These are phyloP conservation scores for Stramenopiles sp. DNA, from an alignment of 352 stramenopile genomes.

Conservation along the genomic window DNA sequence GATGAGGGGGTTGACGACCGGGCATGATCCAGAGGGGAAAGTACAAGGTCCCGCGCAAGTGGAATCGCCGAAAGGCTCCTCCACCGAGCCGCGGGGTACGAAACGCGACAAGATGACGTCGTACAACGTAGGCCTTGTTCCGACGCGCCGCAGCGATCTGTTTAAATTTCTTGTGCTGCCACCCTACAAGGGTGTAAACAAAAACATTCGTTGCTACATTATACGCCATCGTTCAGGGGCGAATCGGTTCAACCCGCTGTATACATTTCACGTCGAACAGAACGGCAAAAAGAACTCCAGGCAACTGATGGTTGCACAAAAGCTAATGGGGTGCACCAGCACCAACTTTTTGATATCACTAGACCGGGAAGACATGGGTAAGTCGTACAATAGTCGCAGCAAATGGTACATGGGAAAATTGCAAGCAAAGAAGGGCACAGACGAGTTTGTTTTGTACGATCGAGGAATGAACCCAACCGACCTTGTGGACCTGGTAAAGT, in stretches of 20 bases:
- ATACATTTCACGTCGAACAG: not conserved
- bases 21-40: no score
- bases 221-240: not conserved
- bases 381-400: slow-evolving; percentile 47
- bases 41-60: no score
- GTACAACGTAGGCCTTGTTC: not conserved
- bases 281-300: not conserved
- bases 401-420: slow-evolving; percentile 63
- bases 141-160: not conserved
- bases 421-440: slow-evolving; percentile 38
- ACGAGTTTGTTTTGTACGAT: slow-evolving; percentile 60
- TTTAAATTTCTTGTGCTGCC: not conserved
- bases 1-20: not conserved
- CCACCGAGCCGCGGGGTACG: not conserved
- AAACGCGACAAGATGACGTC: not conserved
- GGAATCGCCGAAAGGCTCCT: not conserved
- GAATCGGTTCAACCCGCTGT: not conserved
- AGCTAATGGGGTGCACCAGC: not conserved
- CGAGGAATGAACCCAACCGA: slow-evolving; percentile 56
- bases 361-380: slow-evolving; percentile 41
- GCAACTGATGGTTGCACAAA: slow-evolving; percentile 5
- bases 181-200: not conserved
- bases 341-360: not conserved
- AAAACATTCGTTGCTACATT: not conserved
- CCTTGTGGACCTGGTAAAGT: slow-evolving; percentile 40